Conservation (phyloP, 2,329 filamentous ascomycete species). For the Diaporthe helianthi region DNA sequence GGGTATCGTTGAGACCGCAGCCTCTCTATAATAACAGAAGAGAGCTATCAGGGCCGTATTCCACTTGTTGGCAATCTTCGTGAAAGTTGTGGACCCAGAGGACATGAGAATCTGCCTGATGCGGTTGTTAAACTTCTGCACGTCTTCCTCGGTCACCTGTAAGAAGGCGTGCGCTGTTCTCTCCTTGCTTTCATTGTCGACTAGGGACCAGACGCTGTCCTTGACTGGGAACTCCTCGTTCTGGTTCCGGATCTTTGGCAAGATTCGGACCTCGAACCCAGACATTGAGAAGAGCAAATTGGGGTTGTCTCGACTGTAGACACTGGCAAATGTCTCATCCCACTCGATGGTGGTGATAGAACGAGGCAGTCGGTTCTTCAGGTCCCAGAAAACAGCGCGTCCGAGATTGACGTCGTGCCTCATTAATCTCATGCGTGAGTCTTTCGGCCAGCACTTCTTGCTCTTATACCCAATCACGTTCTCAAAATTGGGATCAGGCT, state of each 20-base stretch:
- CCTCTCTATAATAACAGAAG: conserved; percentile 98
- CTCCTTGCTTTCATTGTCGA: conserved; percentile 96
- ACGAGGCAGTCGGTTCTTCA: conserved; percentile 94
- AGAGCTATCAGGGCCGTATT: conserved; percentile 96
- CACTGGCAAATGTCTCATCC: conserved; percentile 98
- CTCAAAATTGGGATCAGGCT: conserved; percentile 98
- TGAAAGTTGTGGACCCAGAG: conserved; percentile 98
- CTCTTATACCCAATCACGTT: conserved; percentile 99
- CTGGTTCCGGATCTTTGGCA: conserved; percentile 93
- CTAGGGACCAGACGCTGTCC: conserved; percentile 97
- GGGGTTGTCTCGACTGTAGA: conserved; percentile 97
- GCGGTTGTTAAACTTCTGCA: conserved; percentile 98
- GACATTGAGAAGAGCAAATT: conserved; percentile 98
- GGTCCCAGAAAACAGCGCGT: conserved; percentile 96
- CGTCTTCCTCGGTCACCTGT: conserved; percentile 96
- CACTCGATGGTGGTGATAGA: conserved; percentile 98
- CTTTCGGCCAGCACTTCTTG: conserved; percentile 99
- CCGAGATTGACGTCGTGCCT: conserved; percentile 98
- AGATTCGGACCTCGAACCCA: conserved; percentile 94
- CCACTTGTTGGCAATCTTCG: conserved; percentile 99
- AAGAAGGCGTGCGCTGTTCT: conserved; percentile 96
- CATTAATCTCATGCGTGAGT: conserved; percentile 98
- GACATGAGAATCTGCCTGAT: conserved; percentile 99
- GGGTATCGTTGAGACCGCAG: conserved; percentile 92
- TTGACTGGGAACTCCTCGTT: conserved; percentile 98